Conservation (phyloP, 1,284 basidiomycete genomes). For the Tylopilus orsonianus region DNA sequence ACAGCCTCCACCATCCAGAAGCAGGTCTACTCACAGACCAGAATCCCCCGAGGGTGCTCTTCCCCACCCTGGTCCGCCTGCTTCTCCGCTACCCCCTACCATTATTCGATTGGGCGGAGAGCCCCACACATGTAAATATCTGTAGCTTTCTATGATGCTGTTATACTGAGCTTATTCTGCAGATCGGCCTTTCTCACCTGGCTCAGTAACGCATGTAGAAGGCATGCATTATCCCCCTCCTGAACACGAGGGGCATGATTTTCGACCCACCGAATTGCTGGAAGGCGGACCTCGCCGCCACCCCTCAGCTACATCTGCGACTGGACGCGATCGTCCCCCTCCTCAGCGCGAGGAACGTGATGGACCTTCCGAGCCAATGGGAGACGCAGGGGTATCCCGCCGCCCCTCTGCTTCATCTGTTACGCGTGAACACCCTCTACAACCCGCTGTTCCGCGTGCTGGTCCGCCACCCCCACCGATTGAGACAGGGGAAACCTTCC, state of each 20-base stretch:
- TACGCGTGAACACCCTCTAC: constrained; percentile 5
- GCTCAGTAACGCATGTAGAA: constrained; percentile 5
- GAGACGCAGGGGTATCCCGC: constrained; percentile 14
- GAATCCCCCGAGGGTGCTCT: constrained; percentile 10
- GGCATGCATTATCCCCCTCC: constrained; percentile 14
- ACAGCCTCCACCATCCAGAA: constrained; percentile 8
- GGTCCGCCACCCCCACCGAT: constrained; percentile 13
- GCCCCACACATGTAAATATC: constrained; percentile 19
- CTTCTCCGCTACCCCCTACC: constrained; percentile 30
- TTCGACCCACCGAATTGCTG: neutral
- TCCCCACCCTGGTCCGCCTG: constrained; percentile 13
- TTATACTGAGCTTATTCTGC: constrained; percentile 9
- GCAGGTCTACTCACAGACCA: constrained; percentile 12
- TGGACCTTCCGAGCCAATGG: neutral
- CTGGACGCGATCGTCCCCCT: neutral
- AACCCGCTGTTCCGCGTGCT: constrained; percentile 14
- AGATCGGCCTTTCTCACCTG: constrained; percentile 22
- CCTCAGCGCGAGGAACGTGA: neutral
- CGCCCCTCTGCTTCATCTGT: constrained; percentile 20
- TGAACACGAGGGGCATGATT: constrained; percentile 1
- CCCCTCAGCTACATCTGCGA: too few species aligned
- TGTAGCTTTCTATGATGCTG: neutral
- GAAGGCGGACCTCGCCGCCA: neutral
- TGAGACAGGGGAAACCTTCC: constrained; percentile 19
- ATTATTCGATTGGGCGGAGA: constrained; percentile 32